Percentiles rank a stretch among this genome's conserved stretches.
Conservation (phyloP, 202 grass and related monocot genomes). For the Saccharum hybrid region DNA sequence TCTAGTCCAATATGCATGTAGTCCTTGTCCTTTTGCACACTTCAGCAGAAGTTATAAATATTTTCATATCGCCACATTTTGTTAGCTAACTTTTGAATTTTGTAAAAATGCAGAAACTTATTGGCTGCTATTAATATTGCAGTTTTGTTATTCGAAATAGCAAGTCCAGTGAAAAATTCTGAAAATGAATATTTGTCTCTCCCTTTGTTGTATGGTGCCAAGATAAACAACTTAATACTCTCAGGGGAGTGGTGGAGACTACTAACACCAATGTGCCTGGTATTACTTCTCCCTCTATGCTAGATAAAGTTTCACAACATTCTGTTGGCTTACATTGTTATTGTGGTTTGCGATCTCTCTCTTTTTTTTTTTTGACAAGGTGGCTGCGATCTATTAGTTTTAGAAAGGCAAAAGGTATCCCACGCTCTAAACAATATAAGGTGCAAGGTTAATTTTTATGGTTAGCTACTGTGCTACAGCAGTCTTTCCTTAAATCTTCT, state of each 20-base stretch:
- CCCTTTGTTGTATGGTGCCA: conserved; percentile 78
- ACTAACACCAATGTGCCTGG: conserved; percentile 85
- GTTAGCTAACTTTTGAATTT: conserved; percentile 37
- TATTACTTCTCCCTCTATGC: conserved; percentile 40
- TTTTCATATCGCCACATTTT: conserved; percentile 29
- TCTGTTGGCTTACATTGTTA: not conserved
- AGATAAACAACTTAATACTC: conserved; percentile 82
- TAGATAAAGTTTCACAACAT: conserved; percentile 1
- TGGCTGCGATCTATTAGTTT: not conserved
- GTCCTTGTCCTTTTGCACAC: not conserved
- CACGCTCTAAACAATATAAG: not conserved
- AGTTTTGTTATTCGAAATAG: conserved; percentile 81
- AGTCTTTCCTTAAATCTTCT: not conserved
- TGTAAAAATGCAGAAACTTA: conserved; percentile 69
- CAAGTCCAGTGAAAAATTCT: conserved; percentile 70
- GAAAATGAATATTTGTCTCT: conserved; percentile 70
- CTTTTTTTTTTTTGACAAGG: too few species aligned
- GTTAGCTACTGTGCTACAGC: not conserved
- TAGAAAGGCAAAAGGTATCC: not conserved
- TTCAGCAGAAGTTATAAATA: conserved; percentile 18
- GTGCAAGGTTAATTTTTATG: not conserved
- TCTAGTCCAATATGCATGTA: not conserved
- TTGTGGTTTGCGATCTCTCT: not conserved
- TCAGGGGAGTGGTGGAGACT: conserved; percentile 89
- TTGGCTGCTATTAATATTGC: conserved; percentile 85